These are phyloP conservation scores for Millerozyma acaciae DNA, from an alignment of 805 yeast species.

Conservation along the genomic window DNA sequence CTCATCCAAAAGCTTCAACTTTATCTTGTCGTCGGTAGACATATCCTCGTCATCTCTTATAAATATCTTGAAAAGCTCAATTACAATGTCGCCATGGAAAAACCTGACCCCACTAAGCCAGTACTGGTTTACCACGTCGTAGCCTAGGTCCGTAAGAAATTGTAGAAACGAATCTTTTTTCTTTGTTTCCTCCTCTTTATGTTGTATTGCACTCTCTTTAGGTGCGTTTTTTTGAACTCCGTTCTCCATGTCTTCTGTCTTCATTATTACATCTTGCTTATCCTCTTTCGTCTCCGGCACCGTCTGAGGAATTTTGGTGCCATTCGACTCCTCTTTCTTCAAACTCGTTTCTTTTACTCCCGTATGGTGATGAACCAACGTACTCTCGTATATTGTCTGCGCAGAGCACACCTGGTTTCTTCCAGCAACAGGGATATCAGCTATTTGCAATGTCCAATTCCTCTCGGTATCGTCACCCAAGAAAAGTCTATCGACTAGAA, in stretches of 20 bases:
- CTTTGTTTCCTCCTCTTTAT: background rate
- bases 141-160: constrained; percentile 65
- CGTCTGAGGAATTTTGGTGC: constrained; percentile 2
- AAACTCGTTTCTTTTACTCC: constrained; percentile 14
- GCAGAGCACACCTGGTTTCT: constrained; percentile 56
- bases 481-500: constrained; percentile 30
- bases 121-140: constrained; percentile 57
- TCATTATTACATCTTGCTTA: constrained; percentile 3
- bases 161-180: constrained; percentile 32
- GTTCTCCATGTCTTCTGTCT: constrained; percentile 2
- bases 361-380: constrained; percentile 48
- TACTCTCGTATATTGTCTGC: constrained; percentile 62
- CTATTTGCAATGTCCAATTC: constrained; percentile 60
- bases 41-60: constrained; percentile 30
- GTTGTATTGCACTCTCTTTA: constrained; percentile 5
- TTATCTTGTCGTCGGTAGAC: constrained; percentile 21
- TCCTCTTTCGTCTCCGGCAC: constrained; percentile 1
- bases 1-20: constrained; percentile 42
- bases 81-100: constrained; percentile 56
- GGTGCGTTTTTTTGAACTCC: constrained; percentile 1
- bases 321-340: constrained; percentile 5
- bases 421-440: constrained; percentile 78
- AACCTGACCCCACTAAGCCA: constrained; percentile 60
- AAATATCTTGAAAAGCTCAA: constrained; percentile 53
- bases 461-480: constrained; percentile 16